Base-by-base conservation (phyloP, 1,139 yeast species). In the Dujonia santamariae region DNA sequence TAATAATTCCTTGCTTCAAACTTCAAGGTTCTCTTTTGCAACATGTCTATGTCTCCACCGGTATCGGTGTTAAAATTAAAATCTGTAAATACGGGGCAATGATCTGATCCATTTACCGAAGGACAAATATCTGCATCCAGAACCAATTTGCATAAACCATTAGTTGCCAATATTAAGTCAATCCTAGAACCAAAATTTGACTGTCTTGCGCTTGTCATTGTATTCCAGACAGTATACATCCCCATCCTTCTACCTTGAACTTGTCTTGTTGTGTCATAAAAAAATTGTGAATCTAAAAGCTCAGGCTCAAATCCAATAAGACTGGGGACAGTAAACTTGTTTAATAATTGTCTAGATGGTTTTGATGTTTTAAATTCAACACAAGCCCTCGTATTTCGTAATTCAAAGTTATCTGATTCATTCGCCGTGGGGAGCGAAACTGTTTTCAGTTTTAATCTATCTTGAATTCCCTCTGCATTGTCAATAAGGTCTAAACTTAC, bases 161-260 rank as follows among this genome's bases (percentile, higher is more conserved):
- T 45, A 2, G 82, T 64, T 0, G 73, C 57, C 3, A 87, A 56
- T 7, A 92, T 78, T 43, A 83, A 72, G 54, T 92, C 98, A 22
- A 92, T 83, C 34, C 98, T 67, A 2, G 96, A 83, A 0, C 98
- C 97, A 55, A 72, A 84, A 52, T 92, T 92, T 2, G 81, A 67
- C 2, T 90, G 88, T 23, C 98, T 62, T n/a, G 86, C 75, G 42
- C 83, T 83, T 29, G 77, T 75, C 45, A 80, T 57, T 2, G 92
- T 83, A 52, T 88, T 90, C 98, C 98, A 92, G 34, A 92, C 95
- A 0, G 97, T 90, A 50, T 85, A 92, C 76, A 88, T 68, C 19
- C 75, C 78, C 52, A 73, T 55, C 36, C 80, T 62, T 18, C 78
- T 59, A 1, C 83, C 81, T 42, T 80, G 82, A 3, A 54, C 42